Percentiles rank a stretch among this genome's conserved stretches.
These are phyloP conservation scores for Verticillium tricorpus DNA, from an alignment of 2,329 filamentous ascomycete genomes.

Conservation along the genomic window DNA sequence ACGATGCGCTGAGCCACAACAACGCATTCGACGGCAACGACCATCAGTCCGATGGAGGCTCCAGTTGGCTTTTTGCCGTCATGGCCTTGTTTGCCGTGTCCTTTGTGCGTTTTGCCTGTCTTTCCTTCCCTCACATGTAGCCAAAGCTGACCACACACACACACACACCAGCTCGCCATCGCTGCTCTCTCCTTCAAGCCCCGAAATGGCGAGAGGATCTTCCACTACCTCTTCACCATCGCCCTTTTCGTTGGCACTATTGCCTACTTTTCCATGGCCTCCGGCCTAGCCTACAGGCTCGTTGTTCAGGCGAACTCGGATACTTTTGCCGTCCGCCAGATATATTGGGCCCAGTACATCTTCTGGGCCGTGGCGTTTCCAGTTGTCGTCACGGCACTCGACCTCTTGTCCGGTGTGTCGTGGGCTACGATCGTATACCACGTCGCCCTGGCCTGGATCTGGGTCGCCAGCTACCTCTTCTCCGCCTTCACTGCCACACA, in stretches of 20 bases:
- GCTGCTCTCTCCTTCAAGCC: slow-evolving; percentile 36
- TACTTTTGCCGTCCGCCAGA: slow-evolving; percentile 32
- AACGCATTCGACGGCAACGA: slow-evolving; percentile 33
- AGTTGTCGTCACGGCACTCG: not conserved
- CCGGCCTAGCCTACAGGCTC: slow-evolving; percentile 43
- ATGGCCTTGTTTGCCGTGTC: slow-evolving; percentile 41
- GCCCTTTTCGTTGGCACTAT: slow-evolving; percentile 44
- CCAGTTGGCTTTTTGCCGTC: slow-evolving; percentile 53
- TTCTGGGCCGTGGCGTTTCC: slow-evolving; percentile 40
- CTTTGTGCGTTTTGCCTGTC: slow-evolving; percentile 31
- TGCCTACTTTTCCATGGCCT: slow-evolving; percentile 48
- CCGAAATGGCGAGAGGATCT: slow-evolving; percentile 44
- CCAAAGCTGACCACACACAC: not conserved
- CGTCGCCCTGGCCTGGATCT: slow-evolving; percentile 44
- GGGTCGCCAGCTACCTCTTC: slow-evolving; percentile 46
- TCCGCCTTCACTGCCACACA: slow-evolving; percentile 40
- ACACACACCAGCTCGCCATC: slow-evolving; percentile 29
- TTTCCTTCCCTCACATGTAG: not conserved
- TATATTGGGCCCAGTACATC: slow-evolving; percentile 53
- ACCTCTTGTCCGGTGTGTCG: slow-evolving; percentile 17
- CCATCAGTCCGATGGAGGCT: slow-evolving; percentile 38
- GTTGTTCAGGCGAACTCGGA: slow-evolving; percentile 30
- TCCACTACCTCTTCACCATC: slow-evolving; percentile 51
- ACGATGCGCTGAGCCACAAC: slow-evolving; percentile 44
- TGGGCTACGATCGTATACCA: slow-evolving; percentile 52